phyloP scores from a whole-genome alignment of 495 filamentous ascomycete species.

The Penicillium pancosmium region DNA sequence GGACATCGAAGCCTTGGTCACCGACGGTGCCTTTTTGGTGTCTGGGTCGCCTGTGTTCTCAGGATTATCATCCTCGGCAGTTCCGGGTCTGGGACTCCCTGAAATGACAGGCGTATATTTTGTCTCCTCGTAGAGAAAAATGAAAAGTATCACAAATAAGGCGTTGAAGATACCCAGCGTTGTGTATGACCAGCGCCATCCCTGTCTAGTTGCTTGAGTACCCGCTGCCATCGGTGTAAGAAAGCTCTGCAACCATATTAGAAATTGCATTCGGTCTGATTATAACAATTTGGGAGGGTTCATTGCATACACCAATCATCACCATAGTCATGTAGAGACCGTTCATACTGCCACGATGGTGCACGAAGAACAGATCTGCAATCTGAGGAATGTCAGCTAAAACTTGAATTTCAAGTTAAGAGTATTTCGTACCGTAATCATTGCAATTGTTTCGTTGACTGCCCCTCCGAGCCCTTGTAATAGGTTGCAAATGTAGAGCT shows the following conservation, averaged over 20 bases:
- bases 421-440: slow-evolving; percentile 32
- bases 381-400: slow-evolving; percentile 27
- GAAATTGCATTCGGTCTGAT: not conserved
- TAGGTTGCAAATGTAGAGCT: slow-evolving; percentile 36
- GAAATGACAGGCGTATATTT: slow-evolving; percentile 32
- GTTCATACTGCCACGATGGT: slow-evolving; percentile 41
- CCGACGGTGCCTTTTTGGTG: not conserved
- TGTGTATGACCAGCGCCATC: slow-evolving; percentile 36
- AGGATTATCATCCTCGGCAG: slow-evolving; percentile 3
- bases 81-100: slow-evolving; percentile 7
- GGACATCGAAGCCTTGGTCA: slow-evolving; percentile 7
- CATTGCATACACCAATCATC: slow-evolving; percentile 37
- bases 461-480: slow-evolving; percentile 38
- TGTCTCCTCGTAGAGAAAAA: slow-evolving; percentile 39
- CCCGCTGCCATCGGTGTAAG: slow-evolving; percentile 40
- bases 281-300: not conserved
- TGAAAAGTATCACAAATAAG: slow-evolving; percentile 31
- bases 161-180: slow-evolving; percentile 35
- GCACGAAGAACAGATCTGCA: slow-evolving; percentile 43
- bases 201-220: slow-evolving; percentile 31
- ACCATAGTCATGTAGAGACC: slow-evolving; percentile 40
- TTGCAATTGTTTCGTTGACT: slow-evolving; percentile 37
- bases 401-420: not conserved
- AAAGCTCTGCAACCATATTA: slow-evolving; percentile 28
- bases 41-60: not conserved